Conservation (phyloP, 805 yeast genomes). For the Lachancea sp. region DNA sequence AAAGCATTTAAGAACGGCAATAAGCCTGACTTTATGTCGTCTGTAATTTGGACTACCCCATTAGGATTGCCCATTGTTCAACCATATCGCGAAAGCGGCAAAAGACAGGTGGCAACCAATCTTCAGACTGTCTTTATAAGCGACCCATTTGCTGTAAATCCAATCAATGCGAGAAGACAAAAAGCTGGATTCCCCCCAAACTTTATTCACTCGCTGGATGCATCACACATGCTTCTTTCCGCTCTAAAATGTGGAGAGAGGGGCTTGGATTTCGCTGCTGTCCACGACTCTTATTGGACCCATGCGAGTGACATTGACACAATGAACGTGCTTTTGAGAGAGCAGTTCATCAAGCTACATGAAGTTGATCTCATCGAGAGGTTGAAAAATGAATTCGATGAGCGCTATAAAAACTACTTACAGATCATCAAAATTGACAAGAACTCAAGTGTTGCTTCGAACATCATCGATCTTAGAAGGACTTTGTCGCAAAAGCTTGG, state of each 20-base stretch:
- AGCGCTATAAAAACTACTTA: constrained; percentile 67
- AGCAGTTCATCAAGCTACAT: constrained; percentile 74
- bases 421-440: constrained; percentile 52
- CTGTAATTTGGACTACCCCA: constrained; percentile 98
- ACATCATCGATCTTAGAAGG: constrained; percentile 44
- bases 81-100: constrained; percentile 74
- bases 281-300: constrained; percentile 97
- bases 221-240: constrained; percentile 91
- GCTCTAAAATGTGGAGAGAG: constrained; percentile 67
- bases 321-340: constrained; percentile 67
- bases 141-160: constrained; percentile 80
- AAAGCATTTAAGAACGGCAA: constrained; percentile 37
- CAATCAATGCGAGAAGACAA: constrained; percentile 85
- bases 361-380: constrained; percentile 62
- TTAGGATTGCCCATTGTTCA: constrained; percentile 94
- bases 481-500: constrained; percentile 44
- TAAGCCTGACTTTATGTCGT: constrained; percentile 63
- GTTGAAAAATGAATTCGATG: constrained; percentile 71
- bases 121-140: constrained; percentile 80
- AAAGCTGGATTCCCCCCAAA: constrained; percentile 93
- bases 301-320: constrained; percentile 78
- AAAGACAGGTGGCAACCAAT: constrained; percentile 67
- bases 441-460: constrained; percentile 44
- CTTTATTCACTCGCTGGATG: constrained; percentile 90
- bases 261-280: constrained; percentile 79